Base-by-base conservation (phyloP, 805 yeast species). In the Pichia nanzhaoensis region DNA sequence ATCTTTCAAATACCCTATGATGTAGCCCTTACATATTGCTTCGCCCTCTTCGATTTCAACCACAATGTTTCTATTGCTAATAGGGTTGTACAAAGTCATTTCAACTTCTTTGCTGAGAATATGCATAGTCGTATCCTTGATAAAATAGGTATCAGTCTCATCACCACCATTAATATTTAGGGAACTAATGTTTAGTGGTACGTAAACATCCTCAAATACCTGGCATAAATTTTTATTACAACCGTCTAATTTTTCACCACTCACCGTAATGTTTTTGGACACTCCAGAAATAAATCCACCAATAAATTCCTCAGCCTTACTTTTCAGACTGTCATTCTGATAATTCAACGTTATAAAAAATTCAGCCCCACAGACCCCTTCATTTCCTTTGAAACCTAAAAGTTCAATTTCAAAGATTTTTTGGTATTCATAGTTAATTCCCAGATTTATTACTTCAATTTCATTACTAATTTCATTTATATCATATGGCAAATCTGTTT, bases 91-190 rank as follows among this genome's bases (percentile, higher is more conserved):
- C 0, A 78, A 63, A 0, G 72, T 70, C 45, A 80, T 55, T 51
- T 78, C 82, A 5, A 77, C 67, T 38, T 77, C 78, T 1, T 80
- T 73, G 0, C 73, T 63, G 61, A 78, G 61, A 3, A 80, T 51
- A 57, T 80, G 83, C 61, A 80, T 71, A 0, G 75, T 74, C 5
- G 77, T 68, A 14, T 68, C 71, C 1, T 73, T 42, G 6, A 80
- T 59, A 46, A 78, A 78, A 2, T 55, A 32, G 28, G 39, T 46
- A 5, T 16, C 50, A 12, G 27, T 39, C 10, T 18, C 21, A 5
- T 32, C 22, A 38, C 30, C 41, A 12, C 41, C 48, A 24, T 5
- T 32, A 6, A 12, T 30, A 18, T 33, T n/a, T 12, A 28, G 17
- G 9, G 45, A 21, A n/a, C 42, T 45, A 7, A 41, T 13, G 34